A percentile compares a stretch with the other conserved stretches of the same genome.
phyloP scores from a whole-genome alignment of 352 stramenopile species.

The Pythium folliculosum region DNA sequence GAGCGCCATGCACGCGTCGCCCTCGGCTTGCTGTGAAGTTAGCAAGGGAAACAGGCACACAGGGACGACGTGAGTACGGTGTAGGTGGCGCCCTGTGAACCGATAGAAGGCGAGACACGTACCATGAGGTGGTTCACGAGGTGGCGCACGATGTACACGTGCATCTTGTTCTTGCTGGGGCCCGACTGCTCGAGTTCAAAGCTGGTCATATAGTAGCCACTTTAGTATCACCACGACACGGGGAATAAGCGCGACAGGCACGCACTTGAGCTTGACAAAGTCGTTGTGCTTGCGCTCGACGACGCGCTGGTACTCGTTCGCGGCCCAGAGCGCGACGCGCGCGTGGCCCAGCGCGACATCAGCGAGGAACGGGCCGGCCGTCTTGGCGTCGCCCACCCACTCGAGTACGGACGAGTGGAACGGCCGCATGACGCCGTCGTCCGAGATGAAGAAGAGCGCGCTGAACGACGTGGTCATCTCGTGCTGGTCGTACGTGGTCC shows the following conservation, averaged over 20 bases:
- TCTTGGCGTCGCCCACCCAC: slow-evolving; percentile 61
- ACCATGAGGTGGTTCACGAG: slow-evolving; percentile 76
- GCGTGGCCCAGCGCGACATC: slow-evolving; percentile 59
- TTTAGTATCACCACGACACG: background rate
- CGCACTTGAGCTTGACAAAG: slow-evolving; percentile 75
- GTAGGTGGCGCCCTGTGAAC: too few species aligned
- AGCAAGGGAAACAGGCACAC: background rate
- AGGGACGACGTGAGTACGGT: background rate
- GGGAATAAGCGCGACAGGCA: background rate
- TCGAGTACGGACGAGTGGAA: slow-evolving; percentile 80
- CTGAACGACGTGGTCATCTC: slow-evolving; percentile 53
- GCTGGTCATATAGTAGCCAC: slow-evolving; percentile 26
- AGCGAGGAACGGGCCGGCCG: slow-evolving; percentile 52
- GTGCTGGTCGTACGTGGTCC: slow-evolving; percentile 59
- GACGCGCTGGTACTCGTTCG: slow-evolving; percentile 52
- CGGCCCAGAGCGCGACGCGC: slow-evolving; percentile 59
- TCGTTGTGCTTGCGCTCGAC: slow-evolving; percentile 49
- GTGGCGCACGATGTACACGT: slow-evolving; percentile 79
- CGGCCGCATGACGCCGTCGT: slow-evolving; percentile 46
- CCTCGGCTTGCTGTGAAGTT: slow-evolving; percentile 45
- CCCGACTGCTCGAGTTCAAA: slow-evolving; percentile 56
- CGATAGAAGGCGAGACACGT: background rate
- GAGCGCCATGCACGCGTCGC: slow-evolving; percentile 57
- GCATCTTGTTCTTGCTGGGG: slow-evolving; percentile 34
- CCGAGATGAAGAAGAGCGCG: slow-evolving; percentile 58